These are phyloP conservation scores for Hypoxylon sp. DNA, from an alignment of 2,329 filamentous ascomycete species.

Conservation along the genomic window DNA sequence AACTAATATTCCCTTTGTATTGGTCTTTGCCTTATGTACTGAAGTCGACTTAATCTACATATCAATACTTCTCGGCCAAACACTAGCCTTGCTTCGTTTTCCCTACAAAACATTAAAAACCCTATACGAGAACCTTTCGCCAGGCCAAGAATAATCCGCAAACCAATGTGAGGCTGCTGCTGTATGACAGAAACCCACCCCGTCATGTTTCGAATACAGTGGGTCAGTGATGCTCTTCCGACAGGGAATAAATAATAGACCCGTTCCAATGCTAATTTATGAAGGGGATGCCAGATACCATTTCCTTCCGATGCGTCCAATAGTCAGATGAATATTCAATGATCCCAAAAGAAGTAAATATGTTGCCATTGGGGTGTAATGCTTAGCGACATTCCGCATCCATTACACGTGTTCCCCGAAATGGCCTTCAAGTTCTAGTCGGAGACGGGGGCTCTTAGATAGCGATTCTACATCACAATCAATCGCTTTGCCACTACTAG, in stretches of 20 bases:
- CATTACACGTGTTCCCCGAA: conserved; percentile 41
- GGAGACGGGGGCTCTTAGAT: conserved; percentile 55
- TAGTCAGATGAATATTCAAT: conserved; percentile 51
- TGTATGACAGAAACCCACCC: conserved; percentile 29
- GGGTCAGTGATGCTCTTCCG: conserved; percentile 1
- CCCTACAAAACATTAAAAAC: conserved; percentile 19
- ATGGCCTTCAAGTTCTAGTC: conserved; percentile 44
- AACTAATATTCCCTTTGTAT: conserved; percentile 24
- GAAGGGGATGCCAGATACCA: conserved; percentile 14
- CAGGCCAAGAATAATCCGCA: conserved; percentile 32
- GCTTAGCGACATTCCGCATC: conserved; percentile 7
- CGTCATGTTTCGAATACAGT: conserved; percentile 5
- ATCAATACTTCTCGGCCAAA: conserved; percentile 19
- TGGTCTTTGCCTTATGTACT: conserved; percentile 29
- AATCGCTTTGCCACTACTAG: conserved; percentile 61
- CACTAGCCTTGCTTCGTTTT: conserved; percentile 3
- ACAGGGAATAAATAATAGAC: conserved; percentile 8
- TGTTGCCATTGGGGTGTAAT: conserved; percentile 8
- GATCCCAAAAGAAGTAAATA: conserved; percentile 46
- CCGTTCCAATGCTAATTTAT: conserved; percentile 27
- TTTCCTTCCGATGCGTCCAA: conserved; percentile 32
- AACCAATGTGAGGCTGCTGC: conserved; percentile 35
- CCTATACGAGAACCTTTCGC: conserved; percentile 5
- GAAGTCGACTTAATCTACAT: conserved; percentile 34
- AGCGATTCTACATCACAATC: conserved; percentile 65